A percentile compares a stretch with the other conserved stretches of the same genome.
Conservation (phyloP, 2,329 filamentous ascomycete species). For the Purpureocillium lavendulum region DNA sequence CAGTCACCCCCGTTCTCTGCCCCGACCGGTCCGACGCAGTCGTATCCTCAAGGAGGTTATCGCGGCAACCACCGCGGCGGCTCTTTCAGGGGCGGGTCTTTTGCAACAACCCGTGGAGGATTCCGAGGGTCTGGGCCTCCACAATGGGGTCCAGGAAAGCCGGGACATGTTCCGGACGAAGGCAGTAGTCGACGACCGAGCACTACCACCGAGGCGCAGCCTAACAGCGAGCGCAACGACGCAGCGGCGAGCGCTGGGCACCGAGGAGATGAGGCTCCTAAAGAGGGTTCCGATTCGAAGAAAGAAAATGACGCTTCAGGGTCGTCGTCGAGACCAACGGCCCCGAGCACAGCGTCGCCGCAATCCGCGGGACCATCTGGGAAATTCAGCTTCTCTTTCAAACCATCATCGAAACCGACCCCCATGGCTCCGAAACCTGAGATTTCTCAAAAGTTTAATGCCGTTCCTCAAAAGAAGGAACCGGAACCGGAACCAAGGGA, state of each 20-base stretch:
- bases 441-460: slow-evolving; percentile 62
- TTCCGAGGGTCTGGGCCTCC: slow-evolving; percentile 56
- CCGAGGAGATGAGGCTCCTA: not conserved
- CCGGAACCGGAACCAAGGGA: slow-evolving; percentile 12
- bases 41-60: slow-evolving; percentile 37
- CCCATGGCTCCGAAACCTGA: slow-evolving; percentile 53
- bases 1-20: slow-evolving; percentile 47
- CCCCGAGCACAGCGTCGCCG: slow-evolving; percentile 38
- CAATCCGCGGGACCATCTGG: slow-evolving; percentile 36
- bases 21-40: slow-evolving; percentile 48
- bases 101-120: slow-evolving; percentile 35
- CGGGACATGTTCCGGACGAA: slow-evolving; percentile 7
- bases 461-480: slow-evolving; percentile 42
- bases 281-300: not conserved
- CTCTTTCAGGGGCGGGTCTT: slow-evolving; percentile 53
- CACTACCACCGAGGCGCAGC: not conserved
- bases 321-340: not conserved
- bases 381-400: slow-evolving; percentile 93
- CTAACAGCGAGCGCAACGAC: slow-evolving; percentile 6
- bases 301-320: slow-evolving; percentile 3
- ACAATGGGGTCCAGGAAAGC: slow-evolving; percentile 55
- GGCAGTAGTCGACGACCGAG: slow-evolving; percentile 11
- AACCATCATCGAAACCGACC: slow-evolving; percentile 55
- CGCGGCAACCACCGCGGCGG: slow-evolving; percentile 42
- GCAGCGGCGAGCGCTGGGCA: slow-evolving; percentile 8